Conservation (phyloP, 1,139 yeast species). For the Candida frijolesensis region DNA sequence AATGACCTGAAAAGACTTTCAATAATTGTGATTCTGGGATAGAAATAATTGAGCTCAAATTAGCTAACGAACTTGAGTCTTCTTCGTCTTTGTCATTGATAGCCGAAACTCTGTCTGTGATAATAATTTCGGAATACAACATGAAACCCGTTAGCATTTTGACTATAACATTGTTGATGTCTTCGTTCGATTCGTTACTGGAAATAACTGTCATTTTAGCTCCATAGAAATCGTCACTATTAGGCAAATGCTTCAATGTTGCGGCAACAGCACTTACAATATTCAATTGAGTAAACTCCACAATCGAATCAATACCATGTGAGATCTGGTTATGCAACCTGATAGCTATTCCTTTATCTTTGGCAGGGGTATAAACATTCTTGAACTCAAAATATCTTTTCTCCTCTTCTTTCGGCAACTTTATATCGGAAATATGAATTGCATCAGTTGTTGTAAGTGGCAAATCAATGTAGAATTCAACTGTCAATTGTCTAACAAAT, state of each 20-base stretch:
- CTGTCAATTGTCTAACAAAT: constrained; percentile 16
- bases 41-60: constrained; percentile 5
- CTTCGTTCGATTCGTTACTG: constrained; percentile 20
- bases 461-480: constrained; percentile 16
- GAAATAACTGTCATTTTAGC: constrained; percentile 50
- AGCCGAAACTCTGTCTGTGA: not conserved
- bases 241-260: constrained; percentile 60
- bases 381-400: constrained; percentile 18
- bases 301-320: constrained; percentile 21
- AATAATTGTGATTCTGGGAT: constrained; percentile 1
- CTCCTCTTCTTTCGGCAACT: constrained; percentile 4
- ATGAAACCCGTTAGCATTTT: constrained; percentile 37
- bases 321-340: constrained; percentile 19
- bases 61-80: constrained; percentile 11
- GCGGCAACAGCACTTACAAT: constrained; percentile 67
- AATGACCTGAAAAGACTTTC: not conserved
- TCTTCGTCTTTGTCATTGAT: constrained; percentile 2
- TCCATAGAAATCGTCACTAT: constrained; percentile 35
- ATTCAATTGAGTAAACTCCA: constrained; percentile 58
- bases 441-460: not conserved
- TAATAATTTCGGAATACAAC: constrained; percentile 8
- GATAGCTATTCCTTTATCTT: constrained; percentile 44
- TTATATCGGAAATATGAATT: constrained; percentile 3
- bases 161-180: constrained; percentile 27
- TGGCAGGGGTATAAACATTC: constrained; percentile 33